These are phyloP conservation scores for Dittrichia graveolens DNA, from an alignment of 129 eudicot genomes.

Conservation along the genomic window DNA sequence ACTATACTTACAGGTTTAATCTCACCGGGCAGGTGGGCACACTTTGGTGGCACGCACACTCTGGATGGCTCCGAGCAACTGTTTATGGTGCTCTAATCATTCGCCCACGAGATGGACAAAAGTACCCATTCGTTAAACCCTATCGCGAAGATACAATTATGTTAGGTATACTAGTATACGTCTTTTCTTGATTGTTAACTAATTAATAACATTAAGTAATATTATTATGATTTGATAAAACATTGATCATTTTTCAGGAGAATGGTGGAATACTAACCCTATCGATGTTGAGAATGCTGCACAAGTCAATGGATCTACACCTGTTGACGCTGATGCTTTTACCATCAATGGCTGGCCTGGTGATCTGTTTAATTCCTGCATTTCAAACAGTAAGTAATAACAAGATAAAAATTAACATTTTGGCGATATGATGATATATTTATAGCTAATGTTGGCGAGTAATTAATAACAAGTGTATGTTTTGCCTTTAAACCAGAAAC, in stretches of 20 bases:
- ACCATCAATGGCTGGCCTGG: slow-evolving; percentile 85
- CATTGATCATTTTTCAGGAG: slow-evolving; percentile 48
- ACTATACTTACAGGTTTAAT: slow-evolving; percentile 66
- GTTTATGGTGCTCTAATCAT: slow-evolving; percentile 77
- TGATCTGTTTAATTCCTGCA: slow-evolving; percentile 55
- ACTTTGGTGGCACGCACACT: slow-evolving; percentile 95
- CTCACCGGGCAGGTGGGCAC: slow-evolving; percentile 80
- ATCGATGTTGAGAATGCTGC: slow-evolving; percentile 59
- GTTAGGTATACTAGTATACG: slow-evolving; percentile 41
- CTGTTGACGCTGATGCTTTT: slow-evolving; percentile 60
- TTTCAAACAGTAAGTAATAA: slow-evolving; percentile 47
- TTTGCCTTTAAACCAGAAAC: slow-evolving; percentile 38
- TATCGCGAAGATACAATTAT: slow-evolving; percentile 61
- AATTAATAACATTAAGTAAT: no score
- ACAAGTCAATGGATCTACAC: slow-evolving; percentile 49
- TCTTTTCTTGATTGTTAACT: no score
- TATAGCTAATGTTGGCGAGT: background rate
- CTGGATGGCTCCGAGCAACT: slow-evolving; percentile 73
- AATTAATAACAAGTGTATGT: background rate
- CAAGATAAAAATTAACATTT: background rate
- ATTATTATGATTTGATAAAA: background rate
- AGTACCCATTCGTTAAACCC: slow-evolving; percentile 72
- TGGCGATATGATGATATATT: background rate
- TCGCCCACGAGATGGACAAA: slow-evolving; percentile 58
- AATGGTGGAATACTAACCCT: slow-evolving; percentile 89